Conservation (phyloP, 2,329 filamentous ascomycete species). For the Diaporthe australafricana region DNA sequence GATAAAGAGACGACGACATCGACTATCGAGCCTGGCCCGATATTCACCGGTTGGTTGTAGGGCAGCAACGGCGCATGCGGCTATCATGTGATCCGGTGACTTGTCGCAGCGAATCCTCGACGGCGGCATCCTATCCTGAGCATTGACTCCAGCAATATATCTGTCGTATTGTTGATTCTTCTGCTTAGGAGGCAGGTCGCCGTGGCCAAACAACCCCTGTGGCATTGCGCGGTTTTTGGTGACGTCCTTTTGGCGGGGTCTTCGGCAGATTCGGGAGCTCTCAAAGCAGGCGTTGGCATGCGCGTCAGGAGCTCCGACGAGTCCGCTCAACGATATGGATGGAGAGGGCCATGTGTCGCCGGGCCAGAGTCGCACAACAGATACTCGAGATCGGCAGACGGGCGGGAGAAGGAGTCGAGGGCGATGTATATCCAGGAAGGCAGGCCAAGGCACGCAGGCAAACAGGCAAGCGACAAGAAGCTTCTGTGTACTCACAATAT, state of each 20-base stretch:
- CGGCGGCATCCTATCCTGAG: not conserved
- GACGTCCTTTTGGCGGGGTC: not conserved
- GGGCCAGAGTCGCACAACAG: not conserved
- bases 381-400: not conserved
- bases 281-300: not conserved
- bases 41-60: not conserved
- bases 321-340: not conserved
- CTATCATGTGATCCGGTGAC: not conserved
- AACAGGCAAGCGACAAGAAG: not conserved
- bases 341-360: not conserved
- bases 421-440: not conserved
- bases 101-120: not conserved
- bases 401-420: not conserved
- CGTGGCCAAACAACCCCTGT: not conserved
- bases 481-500: slow-evolving; percentile 11
- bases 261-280: slow-evolving; percentile 9
- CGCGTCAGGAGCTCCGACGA: not conserved
- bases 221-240: not conserved
- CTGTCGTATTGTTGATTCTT: not conserved
- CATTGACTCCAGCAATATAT: not conserved
- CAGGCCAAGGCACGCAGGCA: too few relatives aligned
- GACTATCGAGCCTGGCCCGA: not conserved
- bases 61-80: not conserved
- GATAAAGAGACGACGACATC: too few relatives aligned
- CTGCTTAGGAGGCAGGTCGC: not conserved